Percentiles rank a stretch among this genome's conserved stretches.
Evolutionary conservation across 2,329 filamentous ascomycete species (phyloP).

Genomic region (Gnomoniopsis sp.): DNA sequence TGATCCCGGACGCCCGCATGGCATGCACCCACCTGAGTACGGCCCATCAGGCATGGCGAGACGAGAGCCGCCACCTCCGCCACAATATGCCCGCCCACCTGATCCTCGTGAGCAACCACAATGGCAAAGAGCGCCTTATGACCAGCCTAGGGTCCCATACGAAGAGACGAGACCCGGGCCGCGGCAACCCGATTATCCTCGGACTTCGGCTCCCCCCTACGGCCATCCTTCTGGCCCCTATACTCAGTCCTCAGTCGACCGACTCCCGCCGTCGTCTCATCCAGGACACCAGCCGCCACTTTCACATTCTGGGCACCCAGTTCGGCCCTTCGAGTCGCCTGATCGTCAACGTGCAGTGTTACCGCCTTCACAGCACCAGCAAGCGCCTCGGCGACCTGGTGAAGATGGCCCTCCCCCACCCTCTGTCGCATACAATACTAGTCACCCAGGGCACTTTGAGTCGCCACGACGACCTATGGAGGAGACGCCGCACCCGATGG

Average conservation of each 20-base stretch:
- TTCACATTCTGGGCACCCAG: slow-evolving; percentile 28
- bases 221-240: slow-evolving; percentile 34
- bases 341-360: slow-evolving; percentile 45
- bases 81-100: slow-evolving; percentile 41
- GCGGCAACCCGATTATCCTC: slow-evolving; percentile 47
- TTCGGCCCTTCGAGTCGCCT: slow-evolving; percentile 45
- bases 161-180: slow-evolving; percentile 35
- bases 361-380: slow-evolving; percentile 31
- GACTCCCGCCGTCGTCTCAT: slow-evolving; percentile 33
- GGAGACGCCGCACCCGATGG: slow-evolving; percentile 54
- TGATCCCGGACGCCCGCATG: slow-evolving; percentile 42
- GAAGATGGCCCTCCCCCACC: slow-evolving; percentile 50
- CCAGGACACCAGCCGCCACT: slow-evolving; percentile 31
- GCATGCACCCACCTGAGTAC: slow-evolving; percentile 44
- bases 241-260: slow-evolving; percentile 34
- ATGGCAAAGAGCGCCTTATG: slow-evolving; percentile 39
- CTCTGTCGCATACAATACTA: slow-evolving; percentile 46
- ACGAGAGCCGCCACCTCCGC: slow-evolving; percentile 26
- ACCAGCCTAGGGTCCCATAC: slow-evolving; percentile 39
- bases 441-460: slow-evolving; percentile 39
- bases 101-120: slow-evolving; percentile 37
- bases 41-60: slow-evolving; percentile 26
- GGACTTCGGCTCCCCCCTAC: slow-evolving; percentile 38
- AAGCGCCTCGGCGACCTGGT: slow-evolving; percentile 35
- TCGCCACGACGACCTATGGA: slow-evolving; percentile 41